Conservation (phyloP, 345 rosid genomes). For the Nephelium lappaceum region DNA sequence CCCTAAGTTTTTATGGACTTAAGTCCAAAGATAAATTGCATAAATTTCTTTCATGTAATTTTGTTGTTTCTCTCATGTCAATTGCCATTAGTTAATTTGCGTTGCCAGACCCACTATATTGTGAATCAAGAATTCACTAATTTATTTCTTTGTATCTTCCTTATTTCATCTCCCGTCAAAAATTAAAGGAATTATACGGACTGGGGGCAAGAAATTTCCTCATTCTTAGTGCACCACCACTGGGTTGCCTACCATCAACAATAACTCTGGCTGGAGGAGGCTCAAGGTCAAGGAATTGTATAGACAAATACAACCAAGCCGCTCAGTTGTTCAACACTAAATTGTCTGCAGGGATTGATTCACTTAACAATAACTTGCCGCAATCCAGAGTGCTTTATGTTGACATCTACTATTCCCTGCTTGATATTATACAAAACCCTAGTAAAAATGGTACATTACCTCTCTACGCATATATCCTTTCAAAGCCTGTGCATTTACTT, state of each 20-base stretch:
- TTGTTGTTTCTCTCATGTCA: too few species aligned
- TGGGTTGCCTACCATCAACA: conserved; percentile 25
- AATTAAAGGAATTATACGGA: conserved; percentile 19
- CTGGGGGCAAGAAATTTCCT: conserved; percentile 29
- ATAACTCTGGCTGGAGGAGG: conserved; percentile 4
- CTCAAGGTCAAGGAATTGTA: neutral
- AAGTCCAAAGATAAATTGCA: too few species aligned
- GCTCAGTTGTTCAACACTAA: conserved; percentile 29
- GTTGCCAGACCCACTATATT: too few species aligned
- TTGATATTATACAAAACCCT: conserved; percentile 19
- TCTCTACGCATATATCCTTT: neutral
- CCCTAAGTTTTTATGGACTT: too few species aligned
- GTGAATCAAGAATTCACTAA: too few species aligned
- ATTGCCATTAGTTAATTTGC: too few species aligned
- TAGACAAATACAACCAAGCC: neutral
- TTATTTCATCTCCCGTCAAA: neutral
- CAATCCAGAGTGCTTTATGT: conserved; percentile 16
- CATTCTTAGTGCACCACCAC: conserved; percentile 15
- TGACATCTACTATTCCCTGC: conserved; percentile 30
- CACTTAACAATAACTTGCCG: conserved; percentile 10
- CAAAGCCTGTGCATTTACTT: neutral
- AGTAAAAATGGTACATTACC: neutral
- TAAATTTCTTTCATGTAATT: too few species aligned
- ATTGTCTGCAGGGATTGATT: conserved; percentile 11
- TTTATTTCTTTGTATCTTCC: neutral